phyloP scores from a whole-genome alignment of 257 asterid species.

The Solanum boliviense region DNA sequence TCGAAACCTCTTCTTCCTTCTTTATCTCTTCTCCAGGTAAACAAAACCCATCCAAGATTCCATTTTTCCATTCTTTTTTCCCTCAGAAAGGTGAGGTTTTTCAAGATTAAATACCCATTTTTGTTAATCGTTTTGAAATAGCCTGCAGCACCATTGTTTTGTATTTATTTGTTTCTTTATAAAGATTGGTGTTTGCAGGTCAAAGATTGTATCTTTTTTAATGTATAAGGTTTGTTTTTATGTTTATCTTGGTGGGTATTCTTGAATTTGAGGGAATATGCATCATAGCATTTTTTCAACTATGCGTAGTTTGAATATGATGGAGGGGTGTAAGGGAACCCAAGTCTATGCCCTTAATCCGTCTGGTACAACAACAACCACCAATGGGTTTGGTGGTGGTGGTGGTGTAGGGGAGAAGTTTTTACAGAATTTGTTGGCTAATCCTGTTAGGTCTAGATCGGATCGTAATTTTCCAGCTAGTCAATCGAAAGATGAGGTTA shows the following conservation, averaged over 20 bases:
- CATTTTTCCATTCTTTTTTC: background rate
- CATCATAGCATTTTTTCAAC: conserved; percentile 63
- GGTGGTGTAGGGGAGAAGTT: conserved; percentile 51
- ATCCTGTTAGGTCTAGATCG: conserved; percentile 53
- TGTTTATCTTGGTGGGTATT: background rate
- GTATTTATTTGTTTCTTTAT: background rate
- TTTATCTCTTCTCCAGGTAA: background rate
- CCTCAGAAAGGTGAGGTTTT: background rate
- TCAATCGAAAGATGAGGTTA: conserved; percentile 29
- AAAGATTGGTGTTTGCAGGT: conserved; percentile 66
- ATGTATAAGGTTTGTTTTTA: background rate
- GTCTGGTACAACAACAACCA: background rate
- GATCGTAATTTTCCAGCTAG: conserved; percentile 36
- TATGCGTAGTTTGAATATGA: conserved; percentile 74
- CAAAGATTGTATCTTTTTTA: background rate
- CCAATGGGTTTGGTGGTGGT: conserved; percentile 22
- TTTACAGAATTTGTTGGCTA: conserved; percentile 65
- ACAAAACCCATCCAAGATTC: background rate
- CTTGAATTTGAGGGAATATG: conserved; percentile 40
- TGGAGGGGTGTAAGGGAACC: conserved; percentile 65
- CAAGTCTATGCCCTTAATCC: conserved; percentile 52
- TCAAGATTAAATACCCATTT: background rate
- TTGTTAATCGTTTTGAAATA: background rate
- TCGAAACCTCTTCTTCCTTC: background rate
- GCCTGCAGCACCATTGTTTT: conserved; percentile 32